phyloP scores from a whole-genome alignment of 1,284 basidiomycete species.

The Phylloporus gajari region DNA sequence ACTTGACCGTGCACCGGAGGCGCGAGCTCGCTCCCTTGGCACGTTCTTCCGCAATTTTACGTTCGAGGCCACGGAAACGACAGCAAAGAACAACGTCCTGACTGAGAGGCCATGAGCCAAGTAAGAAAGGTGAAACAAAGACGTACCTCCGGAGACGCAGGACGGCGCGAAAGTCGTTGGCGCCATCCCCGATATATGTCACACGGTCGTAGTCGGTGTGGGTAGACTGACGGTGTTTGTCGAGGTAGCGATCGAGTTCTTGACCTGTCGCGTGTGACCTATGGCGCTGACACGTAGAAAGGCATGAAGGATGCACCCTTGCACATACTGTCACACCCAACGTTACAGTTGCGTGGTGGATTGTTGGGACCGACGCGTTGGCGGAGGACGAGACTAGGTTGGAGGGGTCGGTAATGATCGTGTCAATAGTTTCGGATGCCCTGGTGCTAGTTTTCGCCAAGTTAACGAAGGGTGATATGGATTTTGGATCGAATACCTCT shows the following conservation, averaged over 20 bases:
- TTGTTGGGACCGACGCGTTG: conserved; percentile 80
- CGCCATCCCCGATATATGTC: conserved; percentile 93
- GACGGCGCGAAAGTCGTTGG: conserved; percentile 95
- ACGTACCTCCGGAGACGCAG: conserved; percentile 80
- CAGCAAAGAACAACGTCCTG: conserved; percentile 85
- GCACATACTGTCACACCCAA: conserved; percentile 99
- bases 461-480: too few species aligned
- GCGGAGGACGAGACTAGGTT: conserved; percentile 75
- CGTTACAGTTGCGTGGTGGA: conserved; percentile 84
- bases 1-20: conserved; percentile 76
- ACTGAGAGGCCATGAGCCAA: not conserved
- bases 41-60: conserved; percentile 73
- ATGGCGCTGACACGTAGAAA: too few species aligned
- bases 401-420: too few species aligned
- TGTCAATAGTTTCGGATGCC: too few species aligned
- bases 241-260: conserved; percentile 87
- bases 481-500: too few species aligned
- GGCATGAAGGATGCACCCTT: too few species aligned
- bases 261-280: conserved; percentile 65
- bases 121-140: conserved; percentile 5
- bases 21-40: conserved; percentile 62
- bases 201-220: conserved; percentile 81
- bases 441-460: too few species aligned
- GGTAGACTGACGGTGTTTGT: conserved; percentile 53
- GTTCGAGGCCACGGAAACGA: conserved; percentile 78